Base-by-base conservation (phyloP, 352 stramenopile species). In the Nannochloropsis limnetica region DNA sequence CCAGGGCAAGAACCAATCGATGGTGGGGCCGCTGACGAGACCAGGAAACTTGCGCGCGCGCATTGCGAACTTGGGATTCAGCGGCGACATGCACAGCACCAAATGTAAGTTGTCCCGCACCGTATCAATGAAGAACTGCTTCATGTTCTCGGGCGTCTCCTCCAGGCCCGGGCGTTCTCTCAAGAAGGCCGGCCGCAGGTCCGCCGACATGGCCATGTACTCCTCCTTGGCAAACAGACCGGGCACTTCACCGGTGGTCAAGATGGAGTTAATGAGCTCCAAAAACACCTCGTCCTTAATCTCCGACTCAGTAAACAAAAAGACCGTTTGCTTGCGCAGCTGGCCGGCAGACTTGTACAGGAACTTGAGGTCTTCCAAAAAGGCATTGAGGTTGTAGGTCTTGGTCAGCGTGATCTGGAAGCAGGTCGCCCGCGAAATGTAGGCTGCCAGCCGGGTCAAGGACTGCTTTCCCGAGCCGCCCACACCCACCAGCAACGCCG, bases 231-330 rank as follows among this genome's bases (percentile, higher is more conserved):
- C 93, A 85, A 98, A 99, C 5, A 99, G 86, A 31, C 94, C 95
- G 0, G 95, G 93, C n/a, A 99, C 94, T 89, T 99, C 96, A 80
- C 96, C 96, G 8, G 96, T 99, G 90, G 98, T 98, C 45, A 99
- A 89, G 45, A 98, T 93, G 25, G 92, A 98, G 88, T 99, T 99
- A 88, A 99, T 96, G 6, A 96, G 89, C 90, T 99, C 96, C 61
- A 99, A 88, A 87, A 99, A 99, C 82, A 97, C 96, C 86, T 99
- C 96, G 81, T 98, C 95, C 89, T 98, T 98, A 86, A 99, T 99
- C 85, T 99, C 95, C 8, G 94, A 95, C 84, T 99, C 96, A 0
- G 96, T 99, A 85, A 99, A 98, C 15, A 99, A 85, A 82, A 98
- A 99, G 43, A 94, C 97, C 49, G 96, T 98, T 29, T 93, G 95